Conservation (phyloP, 805 yeast species). For the Wickerhamiella sergipiensis region DNA sequence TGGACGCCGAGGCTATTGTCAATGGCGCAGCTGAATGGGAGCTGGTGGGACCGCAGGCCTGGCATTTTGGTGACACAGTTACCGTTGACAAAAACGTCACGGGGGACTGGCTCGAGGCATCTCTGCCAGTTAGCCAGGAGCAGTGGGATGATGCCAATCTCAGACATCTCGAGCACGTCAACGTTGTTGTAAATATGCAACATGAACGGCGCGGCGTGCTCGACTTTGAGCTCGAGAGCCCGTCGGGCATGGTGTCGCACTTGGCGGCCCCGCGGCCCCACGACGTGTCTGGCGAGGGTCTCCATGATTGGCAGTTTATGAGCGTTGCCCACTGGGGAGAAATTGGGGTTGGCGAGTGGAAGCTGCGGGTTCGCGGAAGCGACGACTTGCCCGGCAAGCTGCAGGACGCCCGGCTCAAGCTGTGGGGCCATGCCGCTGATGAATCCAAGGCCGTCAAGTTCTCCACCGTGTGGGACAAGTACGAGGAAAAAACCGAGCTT, state of each 20-base stretch:
- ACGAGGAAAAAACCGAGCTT: constrained; percentile 8
- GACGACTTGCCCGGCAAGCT: constrained; percentile 28
- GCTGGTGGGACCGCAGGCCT: constrained; percentile 83
- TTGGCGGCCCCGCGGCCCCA: constrained; percentile 53
- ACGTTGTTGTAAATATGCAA: constrained; percentile 60
- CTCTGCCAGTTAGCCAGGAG: constrained; percentile 33
- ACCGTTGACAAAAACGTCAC: constrained; percentile 23
- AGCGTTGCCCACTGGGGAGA: constrained; percentile 99
- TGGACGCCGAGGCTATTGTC: constrained; percentile 70
- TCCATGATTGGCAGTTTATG: constrained; percentile 81
- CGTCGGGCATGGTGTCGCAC: constrained; percentile 57
- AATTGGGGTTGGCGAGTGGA: constrained; percentile 71
- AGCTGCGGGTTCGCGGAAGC: constrained; percentile 41
- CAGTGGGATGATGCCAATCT: constrained; percentile 45
- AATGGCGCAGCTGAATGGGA: constrained; percentile 61
- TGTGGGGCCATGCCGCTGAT: constrained; percentile 73
- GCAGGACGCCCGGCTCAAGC: constrained; percentile 57
- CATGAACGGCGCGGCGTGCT: constrained; percentile 58
- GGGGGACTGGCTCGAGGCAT: constrained; percentile 18
- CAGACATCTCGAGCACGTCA: constrained; percentile 71
- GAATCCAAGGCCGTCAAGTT: constrained; percentile 45
- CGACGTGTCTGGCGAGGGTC: constrained; percentile 49
- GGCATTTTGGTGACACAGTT: constrained; percentile 43
- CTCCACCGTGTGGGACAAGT: constrained; percentile 18
- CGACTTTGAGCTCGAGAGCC: constrained; percentile 53